phyloP scores from a whole-genome alignment of 2,329 filamentous ascomycete species.

The Orbilia quercus region DNA sequence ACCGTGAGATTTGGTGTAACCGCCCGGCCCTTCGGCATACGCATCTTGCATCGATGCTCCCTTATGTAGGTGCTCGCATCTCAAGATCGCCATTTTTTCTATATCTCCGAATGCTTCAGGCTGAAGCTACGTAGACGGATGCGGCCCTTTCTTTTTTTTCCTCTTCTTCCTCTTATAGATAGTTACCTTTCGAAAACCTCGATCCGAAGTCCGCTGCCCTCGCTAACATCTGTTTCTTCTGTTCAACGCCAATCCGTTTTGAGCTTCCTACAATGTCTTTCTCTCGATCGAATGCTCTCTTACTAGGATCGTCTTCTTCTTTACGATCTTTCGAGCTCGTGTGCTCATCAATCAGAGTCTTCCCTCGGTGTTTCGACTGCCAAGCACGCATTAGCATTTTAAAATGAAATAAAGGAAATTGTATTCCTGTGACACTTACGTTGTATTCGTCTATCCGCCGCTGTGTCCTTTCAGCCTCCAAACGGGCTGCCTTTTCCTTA shows the following conservation, averaged over 20 bases:
- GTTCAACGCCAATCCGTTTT: conserved; percentile 75
- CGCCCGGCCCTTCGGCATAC: not conserved
- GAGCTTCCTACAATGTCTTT: conserved; percentile 86
- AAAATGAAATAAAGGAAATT: conserved; percentile 14
- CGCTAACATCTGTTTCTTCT: conserved; percentile 81
- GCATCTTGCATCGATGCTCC: not conserved
- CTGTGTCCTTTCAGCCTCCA: conserved; percentile 65
- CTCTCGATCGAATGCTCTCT: conserved; percentile 86
- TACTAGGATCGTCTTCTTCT: conserved; percentile 89
- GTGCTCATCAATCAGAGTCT: conserved; percentile 72
- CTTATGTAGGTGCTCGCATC: not conserved
- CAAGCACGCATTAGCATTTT: conserved; percentile 56
- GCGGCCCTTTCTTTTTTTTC: too few species aligned
- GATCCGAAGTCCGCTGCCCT: conserved; percentile 84
- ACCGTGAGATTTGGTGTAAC: not conserved
- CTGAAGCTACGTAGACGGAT: conserved; percentile 39
- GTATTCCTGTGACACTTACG: conserved; percentile 64
- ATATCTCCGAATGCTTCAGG: conserved; percentile 3
- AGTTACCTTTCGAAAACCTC: conserved; percentile 79
- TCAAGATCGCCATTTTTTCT: conserved; percentile 22
- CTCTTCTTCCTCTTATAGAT: conserved; percentile 65
- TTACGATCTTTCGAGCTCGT: conserved; percentile 67
- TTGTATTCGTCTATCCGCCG: conserved; percentile 71
- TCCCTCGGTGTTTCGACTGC: conserved; percentile 66
- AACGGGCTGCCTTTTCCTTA: conserved; percentile 55